Conservation (phyloP, 768 basidiomycete genomes). For the Tremella fuciformis region DNA sequence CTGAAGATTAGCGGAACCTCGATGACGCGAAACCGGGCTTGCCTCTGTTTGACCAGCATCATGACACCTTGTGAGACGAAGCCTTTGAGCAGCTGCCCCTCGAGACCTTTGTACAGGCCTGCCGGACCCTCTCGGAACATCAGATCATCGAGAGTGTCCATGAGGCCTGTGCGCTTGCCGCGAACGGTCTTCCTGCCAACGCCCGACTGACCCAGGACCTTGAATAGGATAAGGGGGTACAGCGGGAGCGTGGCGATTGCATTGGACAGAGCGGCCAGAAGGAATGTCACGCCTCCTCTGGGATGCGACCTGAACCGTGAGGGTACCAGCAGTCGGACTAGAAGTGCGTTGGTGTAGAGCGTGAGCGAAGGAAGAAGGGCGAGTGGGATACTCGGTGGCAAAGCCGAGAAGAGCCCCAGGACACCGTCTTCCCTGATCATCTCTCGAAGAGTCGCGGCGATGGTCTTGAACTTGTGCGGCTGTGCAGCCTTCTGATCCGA, state of each 20-base stretch:
- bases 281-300: slow-evolving; percentile 27
- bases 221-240: slow-evolving; percentile 41
- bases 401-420: slow-evolving; percentile 30
- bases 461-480: background rate
- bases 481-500: slow-evolving; percentile 4
- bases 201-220: slow-evolving; percentile 27
- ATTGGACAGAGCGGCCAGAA: slow-evolving; percentile 35
- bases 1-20: slow-evolving; percentile 17
- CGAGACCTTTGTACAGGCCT: slow-evolving; percentile 38
- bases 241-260: slow-evolving; percentile 39
- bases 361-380: slow-evolving; percentile 43
- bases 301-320: slow-evolving; percentile 23
- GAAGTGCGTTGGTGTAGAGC: slow-evolving; percentile 35
- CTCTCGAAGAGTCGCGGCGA: slow-evolving; percentile 16
- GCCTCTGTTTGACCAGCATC: slow-evolving; percentile 47
- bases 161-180: background rate
- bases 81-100: slow-evolving; percentile 42
- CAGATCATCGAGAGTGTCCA: slow-evolving; percentile 16
- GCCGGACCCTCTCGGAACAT: slow-evolving; percentile 20
- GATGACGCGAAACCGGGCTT: slow-evolving; percentile 7
- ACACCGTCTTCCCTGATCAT: slow-evolving; percentile 32
- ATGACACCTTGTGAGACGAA: slow-evolving; percentile 44
- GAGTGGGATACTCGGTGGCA: slow-evolving; percentile 32
- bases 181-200: background rate
- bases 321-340: slow-evolving; percentile 28